Conservation (phyloP, 805 yeast species). For the Myxozyma kluyveri region DNA sequence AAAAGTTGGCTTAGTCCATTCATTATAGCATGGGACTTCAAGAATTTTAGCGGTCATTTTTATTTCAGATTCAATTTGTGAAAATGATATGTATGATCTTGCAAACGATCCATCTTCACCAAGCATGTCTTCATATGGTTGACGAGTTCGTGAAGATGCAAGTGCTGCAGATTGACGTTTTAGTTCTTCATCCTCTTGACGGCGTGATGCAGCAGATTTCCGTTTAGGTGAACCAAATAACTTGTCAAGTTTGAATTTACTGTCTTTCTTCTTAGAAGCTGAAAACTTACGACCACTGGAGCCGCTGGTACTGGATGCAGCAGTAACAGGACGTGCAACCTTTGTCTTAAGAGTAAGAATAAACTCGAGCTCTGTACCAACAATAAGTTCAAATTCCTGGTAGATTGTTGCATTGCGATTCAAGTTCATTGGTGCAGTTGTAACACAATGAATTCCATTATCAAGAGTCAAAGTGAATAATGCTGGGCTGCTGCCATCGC, state of each 20-base stretch:
- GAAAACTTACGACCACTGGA: slow-evolving; percentile 3
- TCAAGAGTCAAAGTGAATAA: slow-evolving; percentile 55
- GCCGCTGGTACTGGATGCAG: slow-evolving; percentile 1
- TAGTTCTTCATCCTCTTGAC: slow-evolving; percentile 34
- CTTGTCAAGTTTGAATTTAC: slow-evolving; percentile 19
- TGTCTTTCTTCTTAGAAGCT: slow-evolving; percentile 20
- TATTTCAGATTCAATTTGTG: slow-evolving; percentile 54
- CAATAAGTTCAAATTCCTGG: slow-evolving; percentile 74
- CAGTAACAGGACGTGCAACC: slow-evolving; percentile 44
- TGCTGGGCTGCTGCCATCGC: slow-evolving; percentile 42
- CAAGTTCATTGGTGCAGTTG: slow-evolving; percentile 53
- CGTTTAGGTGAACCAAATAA: slow-evolving; percentile 22
- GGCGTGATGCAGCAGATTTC: slow-evolving; percentile 31
- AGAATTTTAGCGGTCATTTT: slow-evolving; percentile 53
- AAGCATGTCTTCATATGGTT: slow-evolving; percentile 53
- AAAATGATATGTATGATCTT: slow-evolving; percentile 64
- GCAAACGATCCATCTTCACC: slow-evolving; percentile 92
- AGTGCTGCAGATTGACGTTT: slow-evolving; percentile 30
- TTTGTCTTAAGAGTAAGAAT: slow-evolving; percentile 64
- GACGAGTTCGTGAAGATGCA: slow-evolving; percentile 43
- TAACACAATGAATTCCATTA: slow-evolving; percentile 76
- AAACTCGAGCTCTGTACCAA: slow-evolving; percentile 54
- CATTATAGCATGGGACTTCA: slow-evolving; percentile 67
- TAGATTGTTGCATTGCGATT: slow-evolving; percentile 43
- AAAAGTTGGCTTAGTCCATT: slow-evolving; percentile 57